Evolutionary conservation across 305 asterid species (phyloP).

Genomic region (Caryopteris hybrid): DNA sequence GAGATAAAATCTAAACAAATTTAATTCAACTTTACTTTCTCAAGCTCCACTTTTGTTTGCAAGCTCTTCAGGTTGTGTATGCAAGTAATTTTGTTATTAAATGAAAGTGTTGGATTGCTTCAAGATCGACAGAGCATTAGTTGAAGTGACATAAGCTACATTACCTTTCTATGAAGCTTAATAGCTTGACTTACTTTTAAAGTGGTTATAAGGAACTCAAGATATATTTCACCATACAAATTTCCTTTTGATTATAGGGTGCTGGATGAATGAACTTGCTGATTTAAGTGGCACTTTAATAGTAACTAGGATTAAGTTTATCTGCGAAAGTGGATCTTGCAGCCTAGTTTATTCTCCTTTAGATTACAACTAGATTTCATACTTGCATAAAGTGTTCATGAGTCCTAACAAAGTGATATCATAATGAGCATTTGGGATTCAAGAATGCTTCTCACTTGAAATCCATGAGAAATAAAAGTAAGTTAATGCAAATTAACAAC

Average conservation of each 20-base stretch:
- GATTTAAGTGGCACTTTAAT: background rate
- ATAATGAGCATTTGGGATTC: too few species aligned
- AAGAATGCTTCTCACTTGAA: too few species aligned
- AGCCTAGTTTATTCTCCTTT: too few species aligned
- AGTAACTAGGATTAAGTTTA: too few species aligned
- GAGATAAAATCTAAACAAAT: background rate
- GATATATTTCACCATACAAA: background rate
- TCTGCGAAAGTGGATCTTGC: too few species aligned
- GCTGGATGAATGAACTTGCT: background rate
- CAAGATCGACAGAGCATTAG: background rate
- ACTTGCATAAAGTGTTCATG: too few species aligned
- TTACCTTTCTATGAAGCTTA: background rate
- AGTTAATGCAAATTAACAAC: too few species aligned
- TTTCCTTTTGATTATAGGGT: background rate
- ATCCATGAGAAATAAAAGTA: too few species aligned
- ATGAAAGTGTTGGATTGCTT: too few species aligned
- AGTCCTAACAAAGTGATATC: too few species aligned
- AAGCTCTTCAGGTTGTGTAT: background rate
- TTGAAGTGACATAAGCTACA: background rate
- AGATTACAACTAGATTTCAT: too few species aligned
- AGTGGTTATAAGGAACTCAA: background rate
- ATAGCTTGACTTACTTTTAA: background rate
- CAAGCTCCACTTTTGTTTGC: background rate
- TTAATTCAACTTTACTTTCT: background rate
- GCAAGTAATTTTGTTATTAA: background rate